phyloP scores from a whole-genome alignment of 2,329 filamentous ascomycete species.

The Talaromyces sp. region DNA sequence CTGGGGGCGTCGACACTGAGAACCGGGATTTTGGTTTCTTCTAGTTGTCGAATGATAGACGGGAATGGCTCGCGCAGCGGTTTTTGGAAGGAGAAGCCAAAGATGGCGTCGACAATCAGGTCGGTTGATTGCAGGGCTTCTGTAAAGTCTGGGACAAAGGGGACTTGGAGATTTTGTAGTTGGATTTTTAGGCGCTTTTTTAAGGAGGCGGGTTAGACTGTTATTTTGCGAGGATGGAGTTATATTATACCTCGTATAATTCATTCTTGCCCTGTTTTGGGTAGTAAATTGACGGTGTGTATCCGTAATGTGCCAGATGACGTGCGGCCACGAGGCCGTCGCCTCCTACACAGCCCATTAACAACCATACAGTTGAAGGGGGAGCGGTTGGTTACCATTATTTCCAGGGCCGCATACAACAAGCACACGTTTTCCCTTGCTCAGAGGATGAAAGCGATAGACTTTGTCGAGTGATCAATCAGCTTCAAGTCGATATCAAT shows the following conservation, averaged over 20 bases:
- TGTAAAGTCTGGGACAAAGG: constrained; percentile 77
- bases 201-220: background rate
- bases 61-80: constrained; percentile 91
- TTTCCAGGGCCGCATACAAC: constrained; percentile 85
- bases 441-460: constrained; percentile 74
- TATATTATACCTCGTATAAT: constrained; percentile 68
- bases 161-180: constrained; percentile 73
- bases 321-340: constrained; percentile 92
- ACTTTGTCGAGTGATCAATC: constrained; percentile 48
- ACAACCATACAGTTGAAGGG: background rate
- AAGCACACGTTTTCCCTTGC: constrained; percentile 66
- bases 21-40: constrained; percentile 68
- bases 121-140: constrained; percentile 63
- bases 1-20: constrained; percentile 89
- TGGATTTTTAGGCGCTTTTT: constrained; percentile 69
- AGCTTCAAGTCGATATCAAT: background rate
- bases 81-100: constrained; percentile 90
- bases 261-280: constrained; percentile 89
- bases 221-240: background rate
- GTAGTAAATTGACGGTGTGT: constrained; percentile 83
- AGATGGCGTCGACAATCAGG: constrained; percentile 87
- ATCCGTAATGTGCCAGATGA: constrained; percentile 88
- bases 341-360: constrained; percentile 56
- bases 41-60: constrained; percentile 70
- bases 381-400: constrained; percentile 40